Conservation (phyloP, 345 rosid species). For the Dovyalis caffra region DNA sequence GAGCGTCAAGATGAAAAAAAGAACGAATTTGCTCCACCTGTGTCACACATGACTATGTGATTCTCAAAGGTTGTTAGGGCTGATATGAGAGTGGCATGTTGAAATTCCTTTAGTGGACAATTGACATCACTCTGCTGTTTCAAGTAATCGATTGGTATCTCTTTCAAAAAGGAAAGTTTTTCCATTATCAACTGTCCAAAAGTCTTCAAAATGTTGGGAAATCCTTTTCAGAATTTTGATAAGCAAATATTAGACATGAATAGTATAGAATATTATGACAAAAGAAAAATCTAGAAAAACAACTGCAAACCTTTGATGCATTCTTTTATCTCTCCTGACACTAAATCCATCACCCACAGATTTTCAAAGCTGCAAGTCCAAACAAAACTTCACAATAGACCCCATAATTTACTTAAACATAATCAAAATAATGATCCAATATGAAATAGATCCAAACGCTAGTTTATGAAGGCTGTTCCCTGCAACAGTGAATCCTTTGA, state of each 20-base stretch:
- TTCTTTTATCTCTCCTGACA: constrained; percentile 67
- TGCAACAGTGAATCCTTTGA: no score
- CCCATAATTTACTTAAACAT: not conserved
- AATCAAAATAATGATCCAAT: constrained; percentile 7
- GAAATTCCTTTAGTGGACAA: constrained; percentile 32
- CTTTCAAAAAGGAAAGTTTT: constrained; percentile 59
- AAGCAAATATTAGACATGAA: constrained; percentile 26
- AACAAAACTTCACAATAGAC: constrained; percentile 13
- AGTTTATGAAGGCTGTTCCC: no score
- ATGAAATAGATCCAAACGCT: not conserved
- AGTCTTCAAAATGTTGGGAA: constrained; percentile 47
- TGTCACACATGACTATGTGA: constrained; percentile 55
- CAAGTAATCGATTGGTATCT: constrained; percentile 52
- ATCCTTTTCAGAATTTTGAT: constrained; percentile 41
- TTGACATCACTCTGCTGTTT: constrained; percentile 44
- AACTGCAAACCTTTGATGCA: constrained; percentile 62
- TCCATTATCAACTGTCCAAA: constrained; percentile 52
- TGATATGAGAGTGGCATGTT: constrained; percentile 51
- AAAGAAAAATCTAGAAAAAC: constrained; percentile 12
- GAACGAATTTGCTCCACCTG: constrained; percentile 40
- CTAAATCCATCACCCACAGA: constrained; percentile 69
- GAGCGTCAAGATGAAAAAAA: constrained; percentile 12
- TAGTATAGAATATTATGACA: not conserved
- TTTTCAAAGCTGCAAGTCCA: constrained; percentile 62
- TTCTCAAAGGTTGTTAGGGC: constrained; percentile 52